Evolutionary conservation across 139 green algal genomes (phyloP), one percentile per base, ranked within the genome.

Genomic region (Micractinium sp.): DNA sequence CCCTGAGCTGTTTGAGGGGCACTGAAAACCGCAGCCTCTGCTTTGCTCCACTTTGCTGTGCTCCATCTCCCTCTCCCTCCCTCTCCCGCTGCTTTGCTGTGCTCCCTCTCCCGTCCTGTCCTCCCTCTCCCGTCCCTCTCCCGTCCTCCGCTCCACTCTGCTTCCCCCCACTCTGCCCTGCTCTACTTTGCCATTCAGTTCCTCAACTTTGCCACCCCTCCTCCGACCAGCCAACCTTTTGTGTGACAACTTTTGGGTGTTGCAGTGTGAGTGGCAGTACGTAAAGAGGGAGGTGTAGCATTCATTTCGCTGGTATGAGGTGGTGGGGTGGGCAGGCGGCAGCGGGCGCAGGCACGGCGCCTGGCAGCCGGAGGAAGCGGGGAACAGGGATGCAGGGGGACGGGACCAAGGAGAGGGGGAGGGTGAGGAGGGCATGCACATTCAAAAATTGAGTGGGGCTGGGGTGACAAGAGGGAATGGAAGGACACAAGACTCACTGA

Each of bases 1-100:
- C 4, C 87, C 87, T 3, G 77, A 90, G 35, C n/a, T 90, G 27
- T 90, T 90, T 69, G 81, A 90, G 0, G 87, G 87, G 31, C 77
- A 86, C 56, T 87, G 36, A 25, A 19, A 35, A 16, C 20, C 4
- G 27, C 27, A 13, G 13, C 25, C 2, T 66, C 22, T 16, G 25
- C 31, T 27, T 35, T 39, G 9, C 73, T 39, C 16, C 33, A 35
- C 74, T 53, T 31, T 80, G 33, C 74, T 19, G n/a, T 80, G n/a
- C 35, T 80, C 33, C 27, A 15, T 5, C 47, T 56, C 47, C 47
- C 5, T 56, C 7, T 56, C 67, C 67, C 1, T 5, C 7, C 67
- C 22, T 75, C 9, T 5, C 9, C 47, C 47, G 7, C 60, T 23
- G 63, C 22, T 29, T 75, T 75, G 67, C 67, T 75, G 29, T 75